phyloP scores from a whole-genome alignment of 371 early-diverging fungal species.

The Haplosporangium sp. region DNA sequence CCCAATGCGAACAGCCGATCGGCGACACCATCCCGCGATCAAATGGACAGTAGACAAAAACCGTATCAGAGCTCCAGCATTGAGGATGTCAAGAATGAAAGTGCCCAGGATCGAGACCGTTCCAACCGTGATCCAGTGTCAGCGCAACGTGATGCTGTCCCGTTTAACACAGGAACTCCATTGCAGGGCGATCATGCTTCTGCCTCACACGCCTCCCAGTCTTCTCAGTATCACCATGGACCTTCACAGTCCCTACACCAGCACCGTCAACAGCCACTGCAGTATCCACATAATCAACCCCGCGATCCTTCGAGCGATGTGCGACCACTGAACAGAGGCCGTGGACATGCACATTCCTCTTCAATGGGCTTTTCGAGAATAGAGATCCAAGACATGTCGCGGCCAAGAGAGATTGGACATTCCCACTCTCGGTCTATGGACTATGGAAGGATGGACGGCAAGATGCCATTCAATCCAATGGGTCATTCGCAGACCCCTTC shows the following conservation, averaged over 20 bases:
- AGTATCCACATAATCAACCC: constrained; percentile 1
- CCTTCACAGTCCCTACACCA: constrained; percentile 1
- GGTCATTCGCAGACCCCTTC: constrained; percentile 43
- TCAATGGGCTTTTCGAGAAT: constrained; percentile 41
- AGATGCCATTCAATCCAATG: too few relatives aligned
- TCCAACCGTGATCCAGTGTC: constrained; percentile 2
- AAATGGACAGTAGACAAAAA: too few relatives aligned
- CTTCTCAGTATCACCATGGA: constrained; percentile 11
- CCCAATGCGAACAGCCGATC: constrained; percentile 13
- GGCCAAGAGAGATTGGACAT: constrained; percentile 28
- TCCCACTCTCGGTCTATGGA: constrained; percentile 49
- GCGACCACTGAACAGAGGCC: constrained; percentile 26
- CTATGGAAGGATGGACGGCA: constrained; percentile 28
- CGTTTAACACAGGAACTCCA: too few relatives aligned
- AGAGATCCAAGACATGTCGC: constrained; percentile 37
- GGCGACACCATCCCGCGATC: too few relatives aligned
- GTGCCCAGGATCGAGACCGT: background rate
- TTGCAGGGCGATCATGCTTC: too few relatives aligned
- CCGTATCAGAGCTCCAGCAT: too few relatives aligned
- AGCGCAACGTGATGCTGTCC: background rate
- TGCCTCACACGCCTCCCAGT: constrained; percentile 14
- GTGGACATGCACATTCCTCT: constrained; percentile 41
- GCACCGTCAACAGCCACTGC: background rate
- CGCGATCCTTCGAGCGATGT: constrained; percentile 15
- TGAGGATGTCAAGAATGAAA: constrained; percentile 11